A percentile compares a stretch with the other conserved stretches of the same genome.
Evolutionary conservation across 2,329 filamentous ascomycete genomes (phyloP).

Genomic region (Alternaria sp.): DNA sequence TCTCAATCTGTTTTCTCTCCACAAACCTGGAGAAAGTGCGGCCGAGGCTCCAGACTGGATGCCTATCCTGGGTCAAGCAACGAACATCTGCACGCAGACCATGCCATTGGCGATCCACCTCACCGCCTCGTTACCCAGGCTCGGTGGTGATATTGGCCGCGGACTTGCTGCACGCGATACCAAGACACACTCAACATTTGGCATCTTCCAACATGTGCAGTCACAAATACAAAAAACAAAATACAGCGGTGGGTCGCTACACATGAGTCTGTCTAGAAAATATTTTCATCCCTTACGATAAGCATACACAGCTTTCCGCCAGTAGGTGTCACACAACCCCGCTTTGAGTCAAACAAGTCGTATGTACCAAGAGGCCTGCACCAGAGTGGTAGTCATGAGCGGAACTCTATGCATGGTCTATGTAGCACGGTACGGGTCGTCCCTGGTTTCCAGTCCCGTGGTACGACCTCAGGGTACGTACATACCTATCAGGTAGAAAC

Average conservation of each 20-base stretch:
- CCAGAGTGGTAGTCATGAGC: background rate
- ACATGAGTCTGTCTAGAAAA: background rate
- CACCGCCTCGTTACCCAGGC: background rate
- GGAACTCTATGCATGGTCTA: background rate
- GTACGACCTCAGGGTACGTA: background rate
- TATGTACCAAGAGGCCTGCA: background rate
- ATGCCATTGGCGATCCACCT: constrained; percentile 6
- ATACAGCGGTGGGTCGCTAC: background rate
- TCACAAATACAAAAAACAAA: background rate
- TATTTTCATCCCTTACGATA: background rate
- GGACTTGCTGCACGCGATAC: constrained; percentile 3
- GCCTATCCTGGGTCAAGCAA: constrained; percentile 5
- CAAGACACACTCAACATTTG: constrained; percentile 2
- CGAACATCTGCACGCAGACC: background rate
- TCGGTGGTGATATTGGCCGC: background rate
- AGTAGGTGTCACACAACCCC: background rate
- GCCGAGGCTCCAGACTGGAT: constrained; percentile 4
- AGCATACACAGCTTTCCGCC: background rate
- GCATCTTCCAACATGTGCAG: background rate
- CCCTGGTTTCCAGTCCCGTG: background rate
- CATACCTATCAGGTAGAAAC: background rate
- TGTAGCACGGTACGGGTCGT: constrained; percentile 6
- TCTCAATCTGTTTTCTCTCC: constrained; percentile 17
- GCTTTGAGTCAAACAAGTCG: background rate
- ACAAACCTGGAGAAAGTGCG: constrained; percentile 21